phyloP scores from a whole-genome alignment of 2,329 filamentous ascomycete genomes.

The Colletotrichum sp. region DNA sequence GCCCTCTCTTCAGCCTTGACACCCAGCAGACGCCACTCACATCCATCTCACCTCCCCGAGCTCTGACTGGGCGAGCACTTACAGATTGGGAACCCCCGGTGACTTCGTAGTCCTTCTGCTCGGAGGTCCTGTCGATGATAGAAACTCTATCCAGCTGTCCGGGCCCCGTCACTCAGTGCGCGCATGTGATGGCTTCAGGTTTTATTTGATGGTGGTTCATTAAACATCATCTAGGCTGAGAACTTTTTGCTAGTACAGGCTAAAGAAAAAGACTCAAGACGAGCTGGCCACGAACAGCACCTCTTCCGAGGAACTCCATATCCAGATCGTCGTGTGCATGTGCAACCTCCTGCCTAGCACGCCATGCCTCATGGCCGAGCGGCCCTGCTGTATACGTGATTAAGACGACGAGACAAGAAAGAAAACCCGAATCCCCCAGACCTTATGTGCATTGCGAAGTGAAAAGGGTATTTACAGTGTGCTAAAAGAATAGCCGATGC shows the following conservation, averaged over 20 bases:
- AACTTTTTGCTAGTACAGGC: conserved; percentile 9
- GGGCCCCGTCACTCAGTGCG: neutral
- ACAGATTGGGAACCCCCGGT: neutral
- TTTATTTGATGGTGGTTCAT: neutral
- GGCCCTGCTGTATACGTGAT: neutral
- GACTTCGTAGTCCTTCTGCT: neutral
- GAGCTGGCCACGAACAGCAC: neutral
- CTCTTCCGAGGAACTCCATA: conserved; percentile 2
- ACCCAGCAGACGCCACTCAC: neutral
- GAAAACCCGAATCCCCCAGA: neutral
- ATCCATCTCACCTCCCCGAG: neutral
- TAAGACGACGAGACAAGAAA: neutral
- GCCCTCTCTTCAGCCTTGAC: neutral
- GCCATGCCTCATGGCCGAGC: neutral
- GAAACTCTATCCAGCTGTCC: neutral
- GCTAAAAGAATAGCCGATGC: conserved; percentile 6
- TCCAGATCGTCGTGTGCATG: neutral
- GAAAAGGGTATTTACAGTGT: conserved; percentile 18
- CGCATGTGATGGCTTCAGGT: neutral
- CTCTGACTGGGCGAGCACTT: neutral
- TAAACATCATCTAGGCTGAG: conserved; percentile 14
- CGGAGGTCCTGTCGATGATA: neutral
- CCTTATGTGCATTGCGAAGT: conserved; percentile 6
- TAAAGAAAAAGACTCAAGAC: neutral
- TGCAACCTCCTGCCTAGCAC: neutral